Percentiles rank a stretch among this genome's conserved stretches.
Evolutionary conservation across 108 stramenopile genomes (phyloP).

Genomic region (Fistulifera pelliculosa): DNA sequence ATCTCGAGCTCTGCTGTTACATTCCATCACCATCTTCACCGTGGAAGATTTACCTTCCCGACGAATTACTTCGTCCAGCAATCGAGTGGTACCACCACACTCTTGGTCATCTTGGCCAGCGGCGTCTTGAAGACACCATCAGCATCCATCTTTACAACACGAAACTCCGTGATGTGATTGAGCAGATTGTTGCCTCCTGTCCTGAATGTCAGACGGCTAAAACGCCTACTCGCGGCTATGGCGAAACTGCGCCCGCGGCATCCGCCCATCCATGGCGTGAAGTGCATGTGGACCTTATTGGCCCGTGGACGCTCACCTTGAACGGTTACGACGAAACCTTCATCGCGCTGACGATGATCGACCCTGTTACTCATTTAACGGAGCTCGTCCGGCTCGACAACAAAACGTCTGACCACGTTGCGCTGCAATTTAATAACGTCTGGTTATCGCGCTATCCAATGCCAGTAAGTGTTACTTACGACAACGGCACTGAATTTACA

Average conservation of each 20-base stretch:
- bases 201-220: conserved; percentile 19
- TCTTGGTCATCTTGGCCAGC: conserved; percentile 21
- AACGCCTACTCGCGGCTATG: conserved; percentile 13
- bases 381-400: conserved; percentile 13
- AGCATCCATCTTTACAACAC: conserved; percentile 1
- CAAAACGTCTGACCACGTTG: conserved; percentile 16
- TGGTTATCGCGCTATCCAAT: conserved; percentile 38
- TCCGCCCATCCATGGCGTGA: conserved; percentile 15
- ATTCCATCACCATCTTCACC: background rate
- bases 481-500: conserved; percentile 34
- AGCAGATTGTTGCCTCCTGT: conserved; percentile 1
- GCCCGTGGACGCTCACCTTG: conserved; percentile 26
- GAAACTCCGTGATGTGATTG: background rate
- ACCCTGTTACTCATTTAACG: conserved; percentile 14
- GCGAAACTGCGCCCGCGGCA: conserved; percentile 11
- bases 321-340: conserved; percentile 11
- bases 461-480: conserved; percentile 17
- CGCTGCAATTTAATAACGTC: conserved; percentile 20
- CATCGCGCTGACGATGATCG: conserved; percentile 20
- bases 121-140: conserved; percentile 11
- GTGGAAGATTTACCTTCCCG: conserved; percentile 30
- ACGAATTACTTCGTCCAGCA: conserved; percentile 2
- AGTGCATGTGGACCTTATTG: conserved; percentile 28
- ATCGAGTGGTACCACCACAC: conserved; percentile 24
- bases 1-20: conserved; percentile 8